Base-by-base conservation (phyloP, 164 flowering plant species). In the Tinospora cordifolia region DNA sequence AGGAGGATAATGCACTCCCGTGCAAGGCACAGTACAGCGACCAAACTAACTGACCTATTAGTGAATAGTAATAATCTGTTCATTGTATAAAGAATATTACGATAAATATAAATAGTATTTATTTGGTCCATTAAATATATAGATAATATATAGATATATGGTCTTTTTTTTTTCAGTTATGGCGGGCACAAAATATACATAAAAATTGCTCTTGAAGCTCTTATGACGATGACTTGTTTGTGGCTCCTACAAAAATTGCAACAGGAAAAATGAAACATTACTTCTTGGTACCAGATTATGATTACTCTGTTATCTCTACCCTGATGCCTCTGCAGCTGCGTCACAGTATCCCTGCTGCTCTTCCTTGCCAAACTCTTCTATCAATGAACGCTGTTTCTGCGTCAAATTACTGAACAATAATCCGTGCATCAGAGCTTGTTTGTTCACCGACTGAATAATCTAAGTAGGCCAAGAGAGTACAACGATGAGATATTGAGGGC, bases 351-450 rank as follows among this genome's bases (percentile, higher is more conserved):
- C 87, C n/a, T n/a, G n/a, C 74, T 82, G 96, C 72, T 90, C 93
- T 75, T 88, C 96, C 80, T 90, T 92, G 49, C 87, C 81, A 79
- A 94, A 90, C 77, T 94, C 98, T 75, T 94, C 98, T 25, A 92
- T 86, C 69, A 89, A 74, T 76, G 80, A 77, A 0, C 88, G 88
- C 60, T 94, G 98, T 66, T 92, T 87, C 54, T 75, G 89, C 1
- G 95, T 89, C 75, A 92, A 74, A 57, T 79, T n/a, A n/a, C 92
- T 74, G 19, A 0, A 13, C 14, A 17, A n/a, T 5, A 22, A 60
- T 25, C 59, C 19, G 6, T 51, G 19, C 59, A 51, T 51, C 21
- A n/a, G 59, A n/a, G 59, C 21, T 22, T n/a, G n/a, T 51, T 51
- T 8, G 21, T n/a, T 51, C n/a, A 8, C 19, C 6, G n/a, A 51